Evolutionary conservation across 345 rosid genomes (phyloP), one percentile per base, ranked within the genome.

Genomic region (Rhizophora apiculata): DNA sequence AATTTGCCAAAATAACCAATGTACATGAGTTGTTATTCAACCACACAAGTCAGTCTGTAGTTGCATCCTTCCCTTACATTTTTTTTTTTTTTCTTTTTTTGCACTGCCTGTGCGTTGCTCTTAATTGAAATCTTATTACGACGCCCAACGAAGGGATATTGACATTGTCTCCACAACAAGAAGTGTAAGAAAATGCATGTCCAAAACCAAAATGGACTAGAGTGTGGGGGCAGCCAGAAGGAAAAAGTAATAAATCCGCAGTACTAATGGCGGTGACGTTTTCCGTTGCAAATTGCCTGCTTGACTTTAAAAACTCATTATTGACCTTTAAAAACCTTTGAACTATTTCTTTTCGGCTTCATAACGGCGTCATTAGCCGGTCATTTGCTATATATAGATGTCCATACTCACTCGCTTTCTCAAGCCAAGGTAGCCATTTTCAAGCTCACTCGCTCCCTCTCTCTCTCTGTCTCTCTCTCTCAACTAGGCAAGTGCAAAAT

Each of bases 341-440:
- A 57, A 58, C 29, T 30, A 15, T 52, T 62, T 36, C 48, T 62
- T 64, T 62, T 72, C 61, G 31, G 51, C 76, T 53, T 9, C 34
- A 46, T 81, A 83, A 88, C 89, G 88, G 72, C 87, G 87, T 83
- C 73, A 78, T 64, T 5, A 11, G 74, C 74, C 75, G 76, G 78
- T 84, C 85, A 69, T 78, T 78, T 64, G 63, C 84, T 76, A 70
- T 72, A 76, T 63, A 76, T 43, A 79, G 70, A 82, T 61, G 34
- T 52, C 60, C 7, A 57, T 61, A 5, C 39, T 46, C 49, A 18
- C 58, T 60, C 43, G 0, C 65, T 60, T 65, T 29, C 73, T 66
- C 66, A 62, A 64, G 65, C 71, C 82, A 73, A 67, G 66, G 67
- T 65, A 57, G 46, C 51, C 65, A 58, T 49, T 68, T 68, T 74